A percentile compares a stretch with the other conserved stretches of the same genome.
Conservation (phyloP, 2,329 filamentous ascomycete species). For the Microcyclospora tardicrescens region DNA sequence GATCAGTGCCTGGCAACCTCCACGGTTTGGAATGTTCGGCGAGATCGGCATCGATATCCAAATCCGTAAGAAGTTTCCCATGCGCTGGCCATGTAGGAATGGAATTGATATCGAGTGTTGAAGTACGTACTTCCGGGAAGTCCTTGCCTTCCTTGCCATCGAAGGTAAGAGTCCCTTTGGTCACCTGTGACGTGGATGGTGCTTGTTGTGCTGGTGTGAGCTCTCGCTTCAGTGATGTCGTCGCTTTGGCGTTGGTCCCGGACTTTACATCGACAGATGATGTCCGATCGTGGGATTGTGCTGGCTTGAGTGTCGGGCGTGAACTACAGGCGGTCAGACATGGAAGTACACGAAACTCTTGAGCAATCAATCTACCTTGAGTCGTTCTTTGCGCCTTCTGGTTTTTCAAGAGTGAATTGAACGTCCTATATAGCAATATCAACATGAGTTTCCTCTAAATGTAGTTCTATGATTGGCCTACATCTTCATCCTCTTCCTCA, state of each 20-base stretch:
- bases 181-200: constrained; percentile 1
- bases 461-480: constrained; percentile 6
- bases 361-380: constrained; percentile 1
- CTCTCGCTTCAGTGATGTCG: constrained; percentile 8
- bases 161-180: constrained; percentile 26
- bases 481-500: constrained; percentile 33
- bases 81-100: constrained; percentile 58
- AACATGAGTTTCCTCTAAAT: background rate
- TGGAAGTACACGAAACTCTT: too few species aligned
- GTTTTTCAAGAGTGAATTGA: constrained; percentile 40
- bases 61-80: constrained; percentile 57
- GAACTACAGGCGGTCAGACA: background rate
- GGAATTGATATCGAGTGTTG: constrained; percentile 71
- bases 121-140: constrained; percentile 58
- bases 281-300: constrained; percentile 2
- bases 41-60: constrained; percentile 41
- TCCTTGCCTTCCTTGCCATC: constrained; percentile 42
- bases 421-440: constrained; percentile 29
- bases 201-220: constrained; percentile 6
- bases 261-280: background rate
- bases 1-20: constrained; percentile 85
- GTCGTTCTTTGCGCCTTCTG: constrained; percentile 22
- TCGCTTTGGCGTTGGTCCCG: constrained; percentile 7
- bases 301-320: background rate
- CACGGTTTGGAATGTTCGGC: constrained; percentile 76